Percentiles rank a stretch among this genome's conserved stretches.
Evolutionary conservation across 169 alveolate genomes (phyloP).

Genomic region (Cryptosporidium ubiquitum): DNA sequence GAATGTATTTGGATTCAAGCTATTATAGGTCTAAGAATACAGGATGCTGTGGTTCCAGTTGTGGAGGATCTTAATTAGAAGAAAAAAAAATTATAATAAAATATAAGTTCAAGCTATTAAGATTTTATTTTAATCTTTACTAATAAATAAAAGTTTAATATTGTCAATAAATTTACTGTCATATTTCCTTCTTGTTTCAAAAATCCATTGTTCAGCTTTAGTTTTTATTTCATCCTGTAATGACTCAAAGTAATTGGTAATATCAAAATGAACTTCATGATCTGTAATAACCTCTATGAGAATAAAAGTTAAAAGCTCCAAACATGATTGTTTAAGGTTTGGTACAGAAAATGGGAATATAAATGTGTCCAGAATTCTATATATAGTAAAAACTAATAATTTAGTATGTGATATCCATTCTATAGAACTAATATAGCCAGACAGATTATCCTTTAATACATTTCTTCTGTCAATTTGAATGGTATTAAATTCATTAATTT

Average conservation of each 20-base stretch:
- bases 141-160: constrained; percentile 38
- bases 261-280: neutral
- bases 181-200: neutral
- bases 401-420: constrained; percentile 31
- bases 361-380: constrained; percentile 41
- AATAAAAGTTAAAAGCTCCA: constrained; percentile 37
- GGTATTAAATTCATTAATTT: constrained; percentile 2
- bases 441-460: constrained; percentile 20
- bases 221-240: constrained; percentile 15
- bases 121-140: constrained; percentile 8
- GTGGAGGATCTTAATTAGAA: constrained; percentile 9
- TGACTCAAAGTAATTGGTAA: neutral
- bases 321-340: constrained; percentile 10
- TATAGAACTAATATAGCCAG: constrained; percentile 7
- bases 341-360: constrained; percentile 48
- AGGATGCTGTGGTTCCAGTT: constrained; percentile 58
- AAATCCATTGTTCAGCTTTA: constrained; percentile 29
- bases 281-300: constrained; percentile 25
- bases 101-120: neutral
- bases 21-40: constrained; percentile 65
- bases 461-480: constrained; percentile 29
- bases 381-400: neutral
- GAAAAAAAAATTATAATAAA: neutral
- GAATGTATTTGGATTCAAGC: constrained; percentile 56
- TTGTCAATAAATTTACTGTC: constrained; percentile 28